phyloP scores from a whole-genome alignment of 441 rosid species.

The Brassica hybrid region DNA sequence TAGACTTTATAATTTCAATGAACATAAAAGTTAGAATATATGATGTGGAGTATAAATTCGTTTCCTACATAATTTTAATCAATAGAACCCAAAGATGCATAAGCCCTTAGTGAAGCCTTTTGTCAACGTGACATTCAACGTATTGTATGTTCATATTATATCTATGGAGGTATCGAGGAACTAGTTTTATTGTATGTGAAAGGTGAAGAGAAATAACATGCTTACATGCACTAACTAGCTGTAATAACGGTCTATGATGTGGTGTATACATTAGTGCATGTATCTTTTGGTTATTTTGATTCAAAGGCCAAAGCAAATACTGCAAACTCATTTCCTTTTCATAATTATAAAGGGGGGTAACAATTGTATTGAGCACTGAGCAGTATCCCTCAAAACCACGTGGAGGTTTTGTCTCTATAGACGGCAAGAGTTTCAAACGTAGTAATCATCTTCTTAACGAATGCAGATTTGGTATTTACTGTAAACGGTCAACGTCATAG shows the following conservation, averaged over 20 bases:
- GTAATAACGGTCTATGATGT: not conserved
- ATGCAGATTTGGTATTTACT: not conserved
- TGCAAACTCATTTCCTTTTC: not conserved
- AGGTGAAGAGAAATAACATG: not conserved
- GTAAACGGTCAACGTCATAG: conserved; percentile 4
- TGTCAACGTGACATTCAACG: not conserved
- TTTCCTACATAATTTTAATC: not conserved
- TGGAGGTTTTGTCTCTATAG: not conserved
- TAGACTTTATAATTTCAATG: not conserved
- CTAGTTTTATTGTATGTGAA: not conserved
- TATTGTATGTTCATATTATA: not conserved
- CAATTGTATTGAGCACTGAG: not conserved
- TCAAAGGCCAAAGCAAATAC: not conserved
- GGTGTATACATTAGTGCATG: not conserved
- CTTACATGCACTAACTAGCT: not conserved
- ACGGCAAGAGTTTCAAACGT: not conserved
- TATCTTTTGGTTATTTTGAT: not conserved
- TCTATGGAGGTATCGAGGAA: not conserved
- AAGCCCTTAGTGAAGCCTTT: not conserved
- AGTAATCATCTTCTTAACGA: conserved; percentile 3
- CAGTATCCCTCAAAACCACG: not conserved
- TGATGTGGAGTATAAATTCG: not conserved
- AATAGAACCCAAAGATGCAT: not conserved
- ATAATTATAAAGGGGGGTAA: not conserved
- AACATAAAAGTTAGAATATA: not conserved